These are phyloP conservation scores for Trichosphaerium sp. DNA, from an alignment of 78 protist genomes.

Conservation along the genomic window DNA sequence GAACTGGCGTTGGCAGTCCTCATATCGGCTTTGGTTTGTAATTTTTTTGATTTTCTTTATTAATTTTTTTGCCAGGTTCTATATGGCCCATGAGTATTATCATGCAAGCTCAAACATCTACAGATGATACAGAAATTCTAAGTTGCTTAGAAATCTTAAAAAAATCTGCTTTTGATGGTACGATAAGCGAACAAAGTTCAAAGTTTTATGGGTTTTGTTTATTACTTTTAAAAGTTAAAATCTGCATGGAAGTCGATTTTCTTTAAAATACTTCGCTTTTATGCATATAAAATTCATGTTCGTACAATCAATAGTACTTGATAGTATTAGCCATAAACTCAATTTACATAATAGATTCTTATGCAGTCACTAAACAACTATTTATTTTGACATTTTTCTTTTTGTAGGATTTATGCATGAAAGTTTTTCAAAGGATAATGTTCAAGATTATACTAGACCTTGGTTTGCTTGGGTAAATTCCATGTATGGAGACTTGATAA, in stretches of 20 bases:
- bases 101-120: conserved; percentile 28
- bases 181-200: not conserved
- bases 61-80: not conserved
- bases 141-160: not conserved
- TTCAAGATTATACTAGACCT: conserved; percentile 9
- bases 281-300: too few relatives aligned
- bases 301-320: too few relatives aligned
- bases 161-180: not conserved
- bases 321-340: too few relatives aligned
- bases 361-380: too few relatives aligned
- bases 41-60: not conserved
- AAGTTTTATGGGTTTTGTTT: not conserved
- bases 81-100: conserved; percentile 40
- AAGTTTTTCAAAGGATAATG: conserved; percentile 7
- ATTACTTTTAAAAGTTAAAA: not conserved
- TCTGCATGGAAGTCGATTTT: not conserved
- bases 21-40: conserved; percentile 18
- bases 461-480: conserved; percentile 60
- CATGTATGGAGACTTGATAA: conserved; percentile 33
- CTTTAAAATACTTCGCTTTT: too few relatives aligned
- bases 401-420: conserved; percentile 48
- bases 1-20: conserved; percentile 36
- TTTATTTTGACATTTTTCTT: too few relatives aligned
- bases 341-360: too few relatives aligned
- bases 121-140: conserved; percentile 2